Percentiles rank a stretch among this genome's conserved stretches.
phyloP scores from a whole-genome alignment of 192 early-diverging fungal species.

The Chytriomyces sp. region DNA sequence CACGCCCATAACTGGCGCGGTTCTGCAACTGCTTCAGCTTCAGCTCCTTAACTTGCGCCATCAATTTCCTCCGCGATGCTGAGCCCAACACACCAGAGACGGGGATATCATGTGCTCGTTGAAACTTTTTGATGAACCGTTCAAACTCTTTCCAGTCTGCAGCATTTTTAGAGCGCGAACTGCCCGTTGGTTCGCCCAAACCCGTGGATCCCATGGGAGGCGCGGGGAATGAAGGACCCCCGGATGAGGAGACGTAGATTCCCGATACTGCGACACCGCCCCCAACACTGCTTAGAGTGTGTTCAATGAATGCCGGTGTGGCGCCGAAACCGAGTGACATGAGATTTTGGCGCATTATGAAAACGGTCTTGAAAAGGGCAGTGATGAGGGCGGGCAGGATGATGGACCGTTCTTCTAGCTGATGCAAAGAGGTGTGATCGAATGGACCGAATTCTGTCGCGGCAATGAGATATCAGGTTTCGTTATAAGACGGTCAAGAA shows the following conservation, averaged over 20 bases:
- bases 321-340: constrained; percentile 1
- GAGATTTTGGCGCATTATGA: background rate
- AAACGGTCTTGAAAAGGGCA: constrained; percentile 6
- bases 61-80: background rate
- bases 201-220: background rate
- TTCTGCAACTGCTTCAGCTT: background rate
- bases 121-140: background rate
- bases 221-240: background rate
- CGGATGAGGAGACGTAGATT: background rate
- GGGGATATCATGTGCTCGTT: background rate
- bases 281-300: too few relatives aligned
- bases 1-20: background rate
- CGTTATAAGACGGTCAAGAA: background rate
- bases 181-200: background rate
- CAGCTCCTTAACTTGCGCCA: background rate
- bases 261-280: too few relatives aligned
- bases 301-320: too few relatives aligned
- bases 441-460: constrained; percentile 23
- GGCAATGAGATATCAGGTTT: background rate
- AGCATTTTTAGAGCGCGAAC: background rate
- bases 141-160: constrained; percentile 16
- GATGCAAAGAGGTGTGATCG: constrained; percentile 6
- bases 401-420: constrained; percentile 1
- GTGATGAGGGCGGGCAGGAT: constrained; percentile 1
- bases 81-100: background rate